Base-by-base conservation (phyloP, 441 rosid species). In the Erysimum pusillum region DNA sequence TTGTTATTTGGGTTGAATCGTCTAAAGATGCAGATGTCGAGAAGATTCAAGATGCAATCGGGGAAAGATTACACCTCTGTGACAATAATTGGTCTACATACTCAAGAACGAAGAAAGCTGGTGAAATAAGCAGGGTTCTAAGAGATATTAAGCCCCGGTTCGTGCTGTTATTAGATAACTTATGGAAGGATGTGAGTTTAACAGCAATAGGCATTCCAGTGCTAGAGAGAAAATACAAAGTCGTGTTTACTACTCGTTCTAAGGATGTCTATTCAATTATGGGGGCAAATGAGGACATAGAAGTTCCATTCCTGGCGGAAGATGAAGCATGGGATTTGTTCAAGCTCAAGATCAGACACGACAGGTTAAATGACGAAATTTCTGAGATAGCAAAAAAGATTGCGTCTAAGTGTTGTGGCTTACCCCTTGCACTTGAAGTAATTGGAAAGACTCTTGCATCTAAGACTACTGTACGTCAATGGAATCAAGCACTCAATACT, bases 231-330 rank as follows among this genome's bases (percentile, higher is more conserved):
- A 3, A n/a, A 8, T 81, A 63, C 60, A 81, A 70, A 39, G 28
- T 83, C 5, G 69, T 78, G 17, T 71, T 75, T 18, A 78, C 79
- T 4, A 76, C 86, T 78, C 79, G 81, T 2, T 69, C 34, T 17
- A 28, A 39, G 31, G 72, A 22, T 14, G 69, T 85, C 0, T 82
- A 87, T 38, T 13, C 35, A 6, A 22, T 1, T 0, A 84, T 85
- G 83, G 0, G 49, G 15, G 59, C 78, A 5, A 28, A 49, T 14
- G 14, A 10, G 17, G 14, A 9, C 10, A 72, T 53, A 13, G 12
- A 63, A 67, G 78, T 79, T 15, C 41, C 31, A 17, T 44, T 75
- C 49, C 59, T 85, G 32, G 17, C n/a, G 31, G 31, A 18, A 25
- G 46, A 38, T 1, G n/a, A 76, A 3, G 86, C 83, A 4, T 68